Base-by-base conservation (phyloP, 2,329 filamentous ascomycete species). In the Pseudogymnoascus sp. region DNA sequence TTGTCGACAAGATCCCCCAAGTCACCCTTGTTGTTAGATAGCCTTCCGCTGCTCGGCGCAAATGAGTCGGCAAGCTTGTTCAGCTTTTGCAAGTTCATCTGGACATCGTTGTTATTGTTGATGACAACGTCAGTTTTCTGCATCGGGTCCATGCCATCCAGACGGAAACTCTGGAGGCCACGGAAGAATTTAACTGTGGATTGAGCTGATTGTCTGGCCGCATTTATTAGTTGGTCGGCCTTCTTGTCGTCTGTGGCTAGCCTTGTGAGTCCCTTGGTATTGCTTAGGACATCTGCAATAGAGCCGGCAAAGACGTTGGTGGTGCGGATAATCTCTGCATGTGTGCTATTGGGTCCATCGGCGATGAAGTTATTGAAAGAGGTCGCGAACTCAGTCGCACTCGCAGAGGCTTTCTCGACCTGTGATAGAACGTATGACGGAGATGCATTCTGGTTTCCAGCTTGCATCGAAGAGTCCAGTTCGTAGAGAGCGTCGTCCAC, bases 331-430 rank as follows among this genome's bases (percentile, higher is more conserved):
- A 99, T 88, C 64, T 96, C 92, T 1, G 89, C 85, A 71, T 97
- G 91, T 8, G 87, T 87, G 72, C 90, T 91, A 74, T 92, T 96
- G 4, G 93, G 92, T 0, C 94, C 94, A 72, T 99, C 94, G 6
- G 93, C 94, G 69, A 99, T 95, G 74, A 95, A 97, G 76, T 96
- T 96, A 79, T 97, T 99, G 81, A 97, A 99, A 0, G 94, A 88
- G 0, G 93, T 97, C 1, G 93, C 94, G 75, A 99, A 99, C 73
- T 99, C 94, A 75, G 95, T 97, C 10, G 94, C 91, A 67, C 87
- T 96, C 8, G 92, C 86, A 6, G 92, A 94, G 0, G 94, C 92
- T 79, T 97, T 99, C 73, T 99, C 94, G 63, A 97, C 92, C 74
- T 97, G 93, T 1, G 93, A 97, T 59, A 99, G 81, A 10, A 99